These are phyloP conservation scores for Artemisia annua DNA, from an alignment of 129 eudicot genomes.

Conservation along the genomic window DNA sequence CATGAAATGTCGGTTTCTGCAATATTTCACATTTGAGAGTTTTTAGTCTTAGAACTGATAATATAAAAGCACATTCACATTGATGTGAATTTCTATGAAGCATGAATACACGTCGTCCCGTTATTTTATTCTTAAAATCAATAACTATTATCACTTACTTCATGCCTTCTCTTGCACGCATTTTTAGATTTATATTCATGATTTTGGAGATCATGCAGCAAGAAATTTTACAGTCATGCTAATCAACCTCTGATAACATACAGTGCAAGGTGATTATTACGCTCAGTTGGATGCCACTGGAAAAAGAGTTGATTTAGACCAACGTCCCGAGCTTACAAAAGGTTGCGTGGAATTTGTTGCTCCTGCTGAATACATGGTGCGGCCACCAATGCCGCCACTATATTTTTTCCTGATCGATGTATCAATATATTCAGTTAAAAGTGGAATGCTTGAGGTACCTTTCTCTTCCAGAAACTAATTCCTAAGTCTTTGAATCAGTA, in stretches of 20 bases:
- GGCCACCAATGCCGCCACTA: conserved; percentile 95
- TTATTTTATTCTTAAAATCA: neutral
- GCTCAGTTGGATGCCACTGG: conserved; percentile 78
- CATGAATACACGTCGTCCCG: neutral
- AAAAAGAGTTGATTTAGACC: conserved; percentile 75
- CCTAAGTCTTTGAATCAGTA: neutral
- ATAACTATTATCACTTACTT: neutral
- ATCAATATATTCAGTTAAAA: conserved; percentile 71
- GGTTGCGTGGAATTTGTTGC: conserved; percentile 94
- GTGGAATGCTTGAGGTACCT: conserved; percentile 90
- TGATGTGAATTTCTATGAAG: neutral
- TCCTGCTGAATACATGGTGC: conserved; percentile 97
- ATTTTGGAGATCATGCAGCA: conserved; percentile 8
- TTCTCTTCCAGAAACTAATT: neutral
- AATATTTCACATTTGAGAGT: too few species aligned
- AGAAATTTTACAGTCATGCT: conserved; percentile 16
- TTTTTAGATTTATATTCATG: neutral
- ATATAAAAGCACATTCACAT: neutral
- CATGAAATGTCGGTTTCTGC: neutral
- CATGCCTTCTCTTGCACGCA: neutral
- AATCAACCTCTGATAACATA: conserved; percentile 25
- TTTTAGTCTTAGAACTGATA: neutral
- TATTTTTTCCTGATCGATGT: conserved; percentile 86
- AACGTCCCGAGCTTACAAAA: conserved; percentile 86
- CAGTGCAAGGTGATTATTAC: conserved; percentile 81